Evolutionary conservation across 1,284 basidiomycete species (phyloP), one percentile per base, ranked within the genome.

Genomic region (Ganoderma boninense): DNA sequence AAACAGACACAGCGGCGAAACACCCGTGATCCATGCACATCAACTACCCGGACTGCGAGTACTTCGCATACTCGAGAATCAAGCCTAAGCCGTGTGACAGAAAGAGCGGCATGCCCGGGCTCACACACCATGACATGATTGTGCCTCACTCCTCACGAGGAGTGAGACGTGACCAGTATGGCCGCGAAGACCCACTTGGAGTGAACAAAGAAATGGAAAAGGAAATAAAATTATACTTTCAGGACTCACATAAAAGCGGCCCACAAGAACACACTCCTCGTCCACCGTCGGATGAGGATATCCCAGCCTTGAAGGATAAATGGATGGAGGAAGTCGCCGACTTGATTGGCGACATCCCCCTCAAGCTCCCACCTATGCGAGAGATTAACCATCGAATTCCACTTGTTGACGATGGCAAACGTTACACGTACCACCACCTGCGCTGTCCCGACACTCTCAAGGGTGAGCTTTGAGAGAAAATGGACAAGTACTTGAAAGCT

Each of bases 381-480:
- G 32, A 65, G 23, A 23, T 26, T 2, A 32, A 20, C 10, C n/a
- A n/a, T n/a, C n/a, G n/a, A n/a, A n/a, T n/a, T n/a, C n/a, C n/a
- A n/a, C n/a, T n/a, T n/a, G n/a, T n/a, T n/a, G n/a, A n/a, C n/a
- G n/a, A n/a, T n/a, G n/a, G n/a, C n/a, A n/a, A n/a, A n/a, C n/a
- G n/a, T n/a, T n/a, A n/a, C n/a, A n/a, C n/a, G n/a, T n/a, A n/a
- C n/a, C n/a, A n/a, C n/a, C n/a, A n/a, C n/a, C 43, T 23, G 4
- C 46, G 18, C 1, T n/a, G 16, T 23, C 44, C 46, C 3, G 29
- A 23, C 11, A n/a, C 73, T 40, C 16, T 68, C 0, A 38, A 62
- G 18, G 38, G 32, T 1, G 56, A 70, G 13, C 65, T 79, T 2
- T 38, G 61, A 0, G 76, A 73, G 14, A 81, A 81, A 62, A 73